Evolutionary conservation across 2,329 filamentous ascomycete species (phyloP), one percentile per base, ranked within the genome.

Genomic region (Apiospora arundinis): DNA sequence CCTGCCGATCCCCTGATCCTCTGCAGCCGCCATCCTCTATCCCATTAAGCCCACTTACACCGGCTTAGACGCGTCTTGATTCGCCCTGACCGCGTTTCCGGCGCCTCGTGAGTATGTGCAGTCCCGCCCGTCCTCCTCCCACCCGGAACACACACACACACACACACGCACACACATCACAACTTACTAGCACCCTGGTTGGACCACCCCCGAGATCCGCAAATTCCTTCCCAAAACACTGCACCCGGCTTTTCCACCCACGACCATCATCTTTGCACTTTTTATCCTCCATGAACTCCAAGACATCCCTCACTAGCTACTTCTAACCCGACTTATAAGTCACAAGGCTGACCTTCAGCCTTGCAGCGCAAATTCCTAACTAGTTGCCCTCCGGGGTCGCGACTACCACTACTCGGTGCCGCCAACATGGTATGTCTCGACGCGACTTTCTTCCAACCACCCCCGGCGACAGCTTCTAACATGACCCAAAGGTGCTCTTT

Each of bases 401-500:
- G 70, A 67, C 48, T 67, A 32, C 70, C 67, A 71, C 71, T 56
- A 70, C 69, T 71, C 70, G 68, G 69, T 70, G 71, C 70, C 72
- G 46, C 21, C 72, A 70, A 28, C 52, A 63, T 70, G 49, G 68
- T 70, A 49, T 37, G 49, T 45, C 37, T 48, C 37, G 37, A 44
- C 49, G 68, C 56, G 52, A 46, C 52, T 40, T 25, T 42, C 16
- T 23, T 40, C 56, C 40, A 23, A 63, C 32, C 18, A 6, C 52
- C 28, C 52, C 28, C 32, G 9, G 67, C 28, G 18, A n/a, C 75
- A 75, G 71, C 73, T 76, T 80, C 77, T 77, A 80, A 48, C 70
- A 45, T 69, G 63, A 63, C 70, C 72, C 67, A 73, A 45, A 98
- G 95, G 95, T 99, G 77, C 89, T 97, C 75, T 98, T 93, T 83